These are phyloP conservation scores for Fremontodendron californicum DNA, from an alignment of 345 rosid species.

Conservation along the genomic window DNA sequence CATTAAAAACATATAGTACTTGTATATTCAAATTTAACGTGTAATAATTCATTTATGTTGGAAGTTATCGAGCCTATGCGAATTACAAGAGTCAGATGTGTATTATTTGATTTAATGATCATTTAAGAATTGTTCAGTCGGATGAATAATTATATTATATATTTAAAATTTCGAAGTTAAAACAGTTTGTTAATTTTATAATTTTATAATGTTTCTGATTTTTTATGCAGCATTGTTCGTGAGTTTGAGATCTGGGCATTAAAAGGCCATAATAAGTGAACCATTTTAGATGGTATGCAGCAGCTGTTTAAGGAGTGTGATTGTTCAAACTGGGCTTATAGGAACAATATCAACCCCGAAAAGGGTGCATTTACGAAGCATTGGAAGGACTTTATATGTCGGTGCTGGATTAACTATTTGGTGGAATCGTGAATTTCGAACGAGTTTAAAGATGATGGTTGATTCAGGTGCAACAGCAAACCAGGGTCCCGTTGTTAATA, in stretches of 20 bases:
- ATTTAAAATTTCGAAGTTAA: not conserved
- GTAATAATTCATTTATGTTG: not conserved
- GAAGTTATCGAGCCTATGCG: not conserved
- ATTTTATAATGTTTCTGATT: not conserved
- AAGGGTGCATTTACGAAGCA: constrained; percentile 28
- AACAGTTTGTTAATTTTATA: not conserved
- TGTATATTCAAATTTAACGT: not conserved
- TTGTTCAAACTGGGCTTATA: constrained; percentile 55
- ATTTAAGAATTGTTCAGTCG: constrained; percentile 3
- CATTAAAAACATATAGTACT: not conserved
- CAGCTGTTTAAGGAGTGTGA: constrained; percentile 50
- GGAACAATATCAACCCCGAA: constrained; percentile 36
- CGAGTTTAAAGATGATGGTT: constrained; percentile 63
- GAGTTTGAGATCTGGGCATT: constrained; percentile 26
- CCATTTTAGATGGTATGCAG: constrained; percentile 73
- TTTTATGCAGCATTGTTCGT: constrained; percentile 17
- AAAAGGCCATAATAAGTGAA: constrained; percentile 23
- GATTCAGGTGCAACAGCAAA: constrained; percentile 55
- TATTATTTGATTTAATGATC: not conserved
- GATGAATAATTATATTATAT: not conserved
- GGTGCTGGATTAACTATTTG: constrained; percentile 28
- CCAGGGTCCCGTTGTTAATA: constrained; percentile 34
- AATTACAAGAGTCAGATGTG: not conserved
- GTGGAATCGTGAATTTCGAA: constrained; percentile 30
- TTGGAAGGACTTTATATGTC: constrained; percentile 34